Percentiles rank a stretch among this genome's conserved stretches.
Conservation (phyloP, 2,329 filamentous ascomycete genomes). For the Trichoderma sp. region DNA sequence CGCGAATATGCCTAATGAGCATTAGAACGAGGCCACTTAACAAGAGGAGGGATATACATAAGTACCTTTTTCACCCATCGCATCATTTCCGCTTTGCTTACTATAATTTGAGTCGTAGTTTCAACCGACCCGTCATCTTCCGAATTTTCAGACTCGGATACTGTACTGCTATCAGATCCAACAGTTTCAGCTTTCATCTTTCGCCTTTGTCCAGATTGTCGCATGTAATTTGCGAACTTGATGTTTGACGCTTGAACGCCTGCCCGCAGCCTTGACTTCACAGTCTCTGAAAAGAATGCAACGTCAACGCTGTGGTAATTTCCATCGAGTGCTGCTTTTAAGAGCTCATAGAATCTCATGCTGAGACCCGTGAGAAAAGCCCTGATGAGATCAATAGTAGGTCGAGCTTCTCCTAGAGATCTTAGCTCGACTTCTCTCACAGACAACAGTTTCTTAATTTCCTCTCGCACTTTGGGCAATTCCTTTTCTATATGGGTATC, state of each 20-base stretch:
- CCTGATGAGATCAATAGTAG: neutral
- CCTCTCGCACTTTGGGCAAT: neutral
- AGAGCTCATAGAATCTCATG: neutral
- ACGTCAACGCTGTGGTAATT: neutral
- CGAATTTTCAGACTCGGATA: neutral
- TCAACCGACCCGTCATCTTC: neutral
- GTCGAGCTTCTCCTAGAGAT: neutral
- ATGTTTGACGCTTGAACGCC: neutral
- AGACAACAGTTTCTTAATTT: neutral
- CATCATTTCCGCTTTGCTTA: neutral
- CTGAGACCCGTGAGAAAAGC: neutral
- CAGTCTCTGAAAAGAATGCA: neutral
- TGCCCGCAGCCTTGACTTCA: neutral
- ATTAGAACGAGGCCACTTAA: neutral
- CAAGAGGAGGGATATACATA: neutral
- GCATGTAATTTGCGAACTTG: neutral
- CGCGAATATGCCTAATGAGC: neutral
- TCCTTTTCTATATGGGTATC: slow-evolving; percentile 4
- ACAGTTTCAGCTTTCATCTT: neutral
- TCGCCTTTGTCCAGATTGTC: neutral
- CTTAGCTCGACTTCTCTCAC: neutral
- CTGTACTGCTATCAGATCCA: neutral
- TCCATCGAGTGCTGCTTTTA: neutral
- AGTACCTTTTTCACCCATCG: neutral
- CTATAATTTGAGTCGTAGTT: neutral